Conservation (phyloP, 2,329 filamentous ascomycete species). For the Botryotinia narcissicola region DNA sequence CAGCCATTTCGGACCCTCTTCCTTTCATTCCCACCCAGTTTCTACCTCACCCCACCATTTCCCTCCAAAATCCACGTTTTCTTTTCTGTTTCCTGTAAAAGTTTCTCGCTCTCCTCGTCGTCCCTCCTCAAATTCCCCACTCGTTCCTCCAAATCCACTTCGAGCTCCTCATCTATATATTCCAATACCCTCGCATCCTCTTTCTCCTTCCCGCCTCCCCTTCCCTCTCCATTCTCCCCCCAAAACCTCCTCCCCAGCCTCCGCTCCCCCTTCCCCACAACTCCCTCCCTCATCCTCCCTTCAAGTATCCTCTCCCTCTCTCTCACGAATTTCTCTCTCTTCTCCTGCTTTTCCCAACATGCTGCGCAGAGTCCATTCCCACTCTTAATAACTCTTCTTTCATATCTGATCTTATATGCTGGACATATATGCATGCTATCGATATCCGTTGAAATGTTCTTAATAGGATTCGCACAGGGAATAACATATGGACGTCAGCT, state of each 20-base stretch:
- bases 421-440: not conserved
- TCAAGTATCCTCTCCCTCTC: not conserved
- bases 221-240: too few species aligned
- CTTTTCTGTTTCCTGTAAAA: not conserved
- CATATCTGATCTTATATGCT: not conserved
- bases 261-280: not conserved
- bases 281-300: not conserved
- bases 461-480: not conserved
- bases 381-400: not conserved
- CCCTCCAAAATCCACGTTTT: not conserved
- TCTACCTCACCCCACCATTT: not conserved
- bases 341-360: not conserved
- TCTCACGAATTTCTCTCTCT: not conserved
- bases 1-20: not conserved
- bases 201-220: not conserved
- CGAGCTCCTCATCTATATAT: not conserved
- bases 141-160: not conserved
- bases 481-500: not conserved
- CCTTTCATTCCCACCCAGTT: not conserved
- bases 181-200: not conserved
- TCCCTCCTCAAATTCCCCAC: not conserved
- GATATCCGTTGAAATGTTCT: not conserved
- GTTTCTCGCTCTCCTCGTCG: not conserved
- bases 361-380: constrained; percentile 9
- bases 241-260: too few species aligned